Conservation (phyloP, 169 alveolate genomes). For the Cryptosporidium baileyi region DNA sequence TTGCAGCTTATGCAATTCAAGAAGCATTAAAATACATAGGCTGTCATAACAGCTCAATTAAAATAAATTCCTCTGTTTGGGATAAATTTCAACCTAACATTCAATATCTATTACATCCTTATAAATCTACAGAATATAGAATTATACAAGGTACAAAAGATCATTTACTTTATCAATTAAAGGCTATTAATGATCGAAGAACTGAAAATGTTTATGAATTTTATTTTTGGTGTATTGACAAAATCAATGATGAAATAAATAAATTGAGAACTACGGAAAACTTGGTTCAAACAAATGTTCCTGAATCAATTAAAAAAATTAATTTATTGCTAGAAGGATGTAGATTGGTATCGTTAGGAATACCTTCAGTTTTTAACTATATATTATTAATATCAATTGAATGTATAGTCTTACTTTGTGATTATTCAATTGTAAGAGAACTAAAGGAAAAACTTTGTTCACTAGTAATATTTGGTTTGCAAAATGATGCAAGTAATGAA, state of each 20-base stretch:
- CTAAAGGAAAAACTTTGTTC: constrained; percentile 54
- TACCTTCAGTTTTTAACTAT: constrained; percentile 47
- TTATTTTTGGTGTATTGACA: constrained; percentile 66
- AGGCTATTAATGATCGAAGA: not conserved
- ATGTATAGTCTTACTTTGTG: constrained; percentile 19
- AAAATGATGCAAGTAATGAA: not conserved
- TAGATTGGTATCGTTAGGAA: constrained; percentile 61
- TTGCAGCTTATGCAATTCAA: constrained; percentile 68
- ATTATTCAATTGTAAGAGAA: not conserved
- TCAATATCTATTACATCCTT: constrained; percentile 40
- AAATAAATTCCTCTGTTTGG: not conserved
- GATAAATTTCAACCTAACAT: constrained; percentile 6
- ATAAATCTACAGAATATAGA: constrained; percentile 52
- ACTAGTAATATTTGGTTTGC: constrained; percentile 35
- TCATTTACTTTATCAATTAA: constrained; percentile 43
- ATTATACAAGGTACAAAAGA: constrained; percentile 54
- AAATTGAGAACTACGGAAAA: not conserved
- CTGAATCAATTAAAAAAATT: constrained; percentile 4
- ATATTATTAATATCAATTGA: constrained; percentile 36
- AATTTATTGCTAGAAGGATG: constrained; percentile 52
- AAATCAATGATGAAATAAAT: constrained; percentile 3
- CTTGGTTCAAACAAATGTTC: not conserved
- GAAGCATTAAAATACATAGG: constrained; percentile 60
- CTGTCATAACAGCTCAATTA: constrained; percentile 13
- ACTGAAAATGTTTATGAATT: constrained; percentile 64